These are phyloP conservation scores for Fusarium sp. DNA, from an alignment of 2,329 filamentous ascomycete genomes.

Conservation along the genomic window DNA sequence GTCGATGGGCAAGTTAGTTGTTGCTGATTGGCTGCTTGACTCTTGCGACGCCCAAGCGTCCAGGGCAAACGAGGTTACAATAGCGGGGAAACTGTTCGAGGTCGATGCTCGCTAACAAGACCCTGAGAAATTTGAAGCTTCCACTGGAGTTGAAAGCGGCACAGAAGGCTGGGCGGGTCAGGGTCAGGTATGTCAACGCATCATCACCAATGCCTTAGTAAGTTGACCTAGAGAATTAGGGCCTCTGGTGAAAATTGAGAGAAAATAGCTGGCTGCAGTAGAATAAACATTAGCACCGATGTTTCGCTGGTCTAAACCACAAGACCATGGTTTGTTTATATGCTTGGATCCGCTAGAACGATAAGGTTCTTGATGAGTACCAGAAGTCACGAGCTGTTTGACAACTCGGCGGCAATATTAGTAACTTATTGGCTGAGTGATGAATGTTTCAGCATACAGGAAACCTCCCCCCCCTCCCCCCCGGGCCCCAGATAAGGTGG, in stretches of 20 bases:
- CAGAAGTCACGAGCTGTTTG: neutral
- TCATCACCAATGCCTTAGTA: slow-evolving; percentile 15
- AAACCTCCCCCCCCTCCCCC: neutral
- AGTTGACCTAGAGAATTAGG: slow-evolving; percentile 6
- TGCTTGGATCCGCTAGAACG: neutral
- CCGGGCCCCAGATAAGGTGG: neutral
- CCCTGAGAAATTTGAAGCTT: slow-evolving; percentile 10
- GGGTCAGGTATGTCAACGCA: slow-evolving; percentile 11
- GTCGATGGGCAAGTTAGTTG: slow-evolving; percentile 5
- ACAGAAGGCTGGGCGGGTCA: neutral
- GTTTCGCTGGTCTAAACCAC: neutral
- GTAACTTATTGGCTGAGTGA: neutral
- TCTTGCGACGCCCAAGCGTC: neutral
- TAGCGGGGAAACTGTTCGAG: slow-evolving; percentile 22
- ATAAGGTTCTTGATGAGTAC: slow-evolving; percentile 3
- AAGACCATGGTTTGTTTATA: neutral
- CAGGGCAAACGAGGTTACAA: slow-evolving; percentile 14
- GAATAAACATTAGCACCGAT: neutral
- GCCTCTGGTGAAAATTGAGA: neutral
- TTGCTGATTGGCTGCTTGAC: slow-evolving; percentile 17
- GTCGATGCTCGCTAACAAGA: slow-evolving; percentile 13
- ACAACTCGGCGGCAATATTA: neutral
- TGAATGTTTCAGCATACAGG: slow-evolving; percentile 16
- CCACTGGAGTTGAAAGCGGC: slow-evolving; percentile 16
- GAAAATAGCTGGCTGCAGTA: neutral